These are phyloP conservation scores for Letharia columbiana DNA, from an alignment of 495 filamentous ascomycete species.

Conservation along the genomic window DNA sequence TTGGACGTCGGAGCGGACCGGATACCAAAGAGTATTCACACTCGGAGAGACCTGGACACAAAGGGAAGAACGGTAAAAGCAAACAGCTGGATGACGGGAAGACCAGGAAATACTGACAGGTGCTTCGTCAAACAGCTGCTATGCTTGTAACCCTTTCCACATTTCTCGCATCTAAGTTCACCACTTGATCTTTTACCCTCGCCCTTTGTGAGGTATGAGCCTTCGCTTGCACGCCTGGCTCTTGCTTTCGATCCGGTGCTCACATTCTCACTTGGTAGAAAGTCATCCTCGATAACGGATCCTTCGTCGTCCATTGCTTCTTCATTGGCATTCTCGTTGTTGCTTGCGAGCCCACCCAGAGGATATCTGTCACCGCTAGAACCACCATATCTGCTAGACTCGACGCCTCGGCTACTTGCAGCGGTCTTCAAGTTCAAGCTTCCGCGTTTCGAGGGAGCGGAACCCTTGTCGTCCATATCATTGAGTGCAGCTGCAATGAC, in stretches of 20 bases:
- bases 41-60: neutral
- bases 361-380: constrained; percentile 5
- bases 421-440: constrained; percentile 36
- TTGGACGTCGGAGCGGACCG: neutral
- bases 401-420: constrained; percentile 38
- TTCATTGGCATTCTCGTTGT: constrained; percentile 53
- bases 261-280: constrained; percentile 10
- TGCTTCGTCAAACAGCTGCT: constrained; percentile 99
- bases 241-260: constrained; percentile 51
- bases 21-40: neutral
- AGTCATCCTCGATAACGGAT: constrained; percentile 25
- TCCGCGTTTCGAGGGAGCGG: constrained; percentile 30
- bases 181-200: constrained; percentile 67
- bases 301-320: constrained; percentile 44
- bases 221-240: constrained; percentile 78
- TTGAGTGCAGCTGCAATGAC: constrained; percentile 67
- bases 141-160: constrained; percentile 99
- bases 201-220: constrained; percentile 63
- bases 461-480: constrained; percentile 44
- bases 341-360: constrained; percentile 23
- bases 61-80: constrained; percentile 8
- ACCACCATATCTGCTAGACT: constrained; percentile 37
- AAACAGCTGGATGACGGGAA: constrained; percentile 22
- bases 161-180: constrained; percentile 93
- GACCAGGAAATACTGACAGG: constrained; percentile 72